Percentiles rank a stretch among this genome's conserved stretches.
These are phyloP conservation scores for Brassica hybrid DNA, from an alignment of 441 rosid genomes.

Conservation along the genomic window DNA sequence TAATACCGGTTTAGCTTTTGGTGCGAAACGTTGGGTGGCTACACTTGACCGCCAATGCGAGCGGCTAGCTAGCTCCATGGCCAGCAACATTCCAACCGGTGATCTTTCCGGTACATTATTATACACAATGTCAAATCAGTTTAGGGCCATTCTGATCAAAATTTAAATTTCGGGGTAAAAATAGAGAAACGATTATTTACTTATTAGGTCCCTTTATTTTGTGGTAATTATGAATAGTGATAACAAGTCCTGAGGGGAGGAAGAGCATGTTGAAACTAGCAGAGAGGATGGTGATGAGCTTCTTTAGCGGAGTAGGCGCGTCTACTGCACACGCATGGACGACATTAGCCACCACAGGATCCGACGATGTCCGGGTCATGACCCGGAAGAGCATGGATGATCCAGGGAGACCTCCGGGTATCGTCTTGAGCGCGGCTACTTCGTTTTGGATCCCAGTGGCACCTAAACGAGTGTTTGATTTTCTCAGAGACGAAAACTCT, in stretches of 20 bases:
- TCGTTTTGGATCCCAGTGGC: constrained; percentile 65
- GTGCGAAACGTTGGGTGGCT: constrained; percentile 90
- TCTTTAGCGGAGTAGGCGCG: constrained; percentile 85
- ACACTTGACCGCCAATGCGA: constrained; percentile 81
- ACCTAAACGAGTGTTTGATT: constrained; percentile 55
- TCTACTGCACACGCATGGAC: constrained; percentile 91
- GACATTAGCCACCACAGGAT: constrained; percentile 69
- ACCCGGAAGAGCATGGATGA: constrained; percentile 75
- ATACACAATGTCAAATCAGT: neutral
- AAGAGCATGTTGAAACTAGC: constrained; percentile 89
- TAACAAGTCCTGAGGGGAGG: constrained; percentile 83
- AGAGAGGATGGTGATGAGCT: constrained; percentile 88
- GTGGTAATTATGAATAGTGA: constrained; percentile 48
- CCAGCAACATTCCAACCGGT: constrained; percentile 69
- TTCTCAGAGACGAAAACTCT: constrained; percentile 58
- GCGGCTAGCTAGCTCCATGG: constrained; percentile 86
- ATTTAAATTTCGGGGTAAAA: neutral
- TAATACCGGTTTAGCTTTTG: constrained; percentile 75
- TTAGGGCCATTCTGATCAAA: constrained; percentile 46
- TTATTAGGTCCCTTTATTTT: constrained; percentile 13
- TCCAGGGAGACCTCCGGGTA: constrained; percentile 75
- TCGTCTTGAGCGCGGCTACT: constrained; percentile 65
- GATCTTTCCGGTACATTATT: constrained; percentile 62
- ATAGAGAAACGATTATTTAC: neutral
- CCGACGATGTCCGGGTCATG: constrained; percentile 91